Conservation (phyloP, 2,329 filamentous ascomycete genomes). For the Xylaria hypoxylon region DNA sequence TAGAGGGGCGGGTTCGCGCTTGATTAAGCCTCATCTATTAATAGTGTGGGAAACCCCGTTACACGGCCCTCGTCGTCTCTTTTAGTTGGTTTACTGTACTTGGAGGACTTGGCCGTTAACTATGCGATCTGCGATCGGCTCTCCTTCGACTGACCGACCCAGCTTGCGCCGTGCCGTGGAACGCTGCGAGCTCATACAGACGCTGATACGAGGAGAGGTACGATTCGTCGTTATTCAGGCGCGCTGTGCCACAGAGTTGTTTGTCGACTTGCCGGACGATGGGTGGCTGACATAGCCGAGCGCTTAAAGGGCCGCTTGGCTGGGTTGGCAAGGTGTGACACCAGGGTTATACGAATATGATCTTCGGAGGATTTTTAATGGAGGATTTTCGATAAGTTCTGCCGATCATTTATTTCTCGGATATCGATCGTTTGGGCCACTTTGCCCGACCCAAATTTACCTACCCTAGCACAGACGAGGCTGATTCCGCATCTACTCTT, state of each 20-base stretch:
- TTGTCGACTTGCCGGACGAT: background rate
- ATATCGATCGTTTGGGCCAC: background rate
- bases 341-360: slow-evolving; percentile 26
- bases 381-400: slow-evolving; percentile 25
- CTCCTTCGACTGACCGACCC: background rate
- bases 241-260: slow-evolving; percentile 1
- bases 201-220: background rate
- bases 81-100: slow-evolving; percentile 2
- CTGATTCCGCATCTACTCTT: background rate
- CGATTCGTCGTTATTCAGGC: background rate
- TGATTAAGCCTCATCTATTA: slow-evolving; percentile 21
- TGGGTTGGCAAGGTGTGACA: background rate
- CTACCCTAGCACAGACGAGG: slow-evolving; percentile 4
- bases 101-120: background rate
- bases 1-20: background rate
- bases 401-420: slow-evolving; percentile 28
- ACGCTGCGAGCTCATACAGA: slow-evolving; percentile 2
- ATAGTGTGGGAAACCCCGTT: slow-evolving; percentile 16
- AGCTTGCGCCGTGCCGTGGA: slow-evolving; percentile 14
- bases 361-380: slow-evolving; percentile 28
- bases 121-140: slow-evolving; percentile 14
- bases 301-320: slow-evolving; percentile 27
- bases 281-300: slow-evolving; percentile 34
- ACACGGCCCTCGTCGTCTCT: background rate
- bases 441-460: background rate